Base-by-base conservation (phyloP, 345 rosid genomes). In the Eucalyptus regnans region DNA sequence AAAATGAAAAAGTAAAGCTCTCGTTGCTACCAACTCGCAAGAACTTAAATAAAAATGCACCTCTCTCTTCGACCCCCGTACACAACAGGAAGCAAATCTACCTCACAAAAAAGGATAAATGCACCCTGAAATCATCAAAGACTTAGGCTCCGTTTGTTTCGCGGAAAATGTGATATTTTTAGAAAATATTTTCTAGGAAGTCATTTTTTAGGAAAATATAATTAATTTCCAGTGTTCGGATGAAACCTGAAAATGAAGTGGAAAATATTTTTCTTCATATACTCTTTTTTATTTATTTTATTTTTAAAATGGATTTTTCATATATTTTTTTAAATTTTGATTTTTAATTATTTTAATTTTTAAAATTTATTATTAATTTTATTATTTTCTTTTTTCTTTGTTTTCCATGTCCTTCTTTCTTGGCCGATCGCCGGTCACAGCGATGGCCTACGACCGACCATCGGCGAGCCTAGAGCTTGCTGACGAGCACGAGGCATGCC, bases 161-260 rank as follows among this genome's bases (percentile, higher is more conserved):
- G 0, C 54, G 20, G 0, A 51, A 51, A 51, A 51, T 17, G 0
- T 17, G 0, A 0, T 2, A 1, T 16, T 51, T 51, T 0, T 51
- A 0, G 1, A 51, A 51, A 51, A 51, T 51, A 51, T 51, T 51
- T 51, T 51, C 1, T 4, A 17, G 0, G 0, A 15, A 51, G 0
- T 16, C 2, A 6, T 51, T 51, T 51, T 51, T 1, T 0, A 1
- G 0, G 4, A 17, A 51, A 51, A 51, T 17, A 4, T 51, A 51
- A 51, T 51, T 51, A 51, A 51, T 51, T 51, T 51, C 20, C 8
- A 4, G 2, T 51, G 2, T 16, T 17, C 4, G 4, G 4, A 51
- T 17, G 22, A 51, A 51, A 51, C 8, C 0, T 51, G 2, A 51
- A 51, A 51, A 6, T 51, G 8, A 16, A 51, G 8, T 51, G 54